Percentiles rank a stretch among this genome's conserved stretches.
Conservation (phyloP, 352 stramenopile species). For the Pythium chondricola region DNA sequence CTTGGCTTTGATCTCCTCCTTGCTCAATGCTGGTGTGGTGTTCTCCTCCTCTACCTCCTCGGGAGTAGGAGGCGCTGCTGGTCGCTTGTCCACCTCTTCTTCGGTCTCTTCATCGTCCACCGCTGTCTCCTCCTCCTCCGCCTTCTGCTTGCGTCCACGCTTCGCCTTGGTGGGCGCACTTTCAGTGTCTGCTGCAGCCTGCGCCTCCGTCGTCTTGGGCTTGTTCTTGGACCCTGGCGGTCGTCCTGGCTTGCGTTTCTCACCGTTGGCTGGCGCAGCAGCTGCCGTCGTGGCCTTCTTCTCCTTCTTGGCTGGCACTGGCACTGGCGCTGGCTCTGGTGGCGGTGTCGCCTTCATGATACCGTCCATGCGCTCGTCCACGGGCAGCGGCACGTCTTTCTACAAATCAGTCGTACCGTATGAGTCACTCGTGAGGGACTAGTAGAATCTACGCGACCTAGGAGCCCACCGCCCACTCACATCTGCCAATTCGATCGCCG, state of each 20-base stretch:
- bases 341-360: slow-evolving; percentile 30
- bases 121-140: no score
- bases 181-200: slow-evolving; percentile 7
- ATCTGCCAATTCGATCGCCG: slow-evolving; percentile 62
- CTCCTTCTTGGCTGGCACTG: slow-evolving; percentile 6
- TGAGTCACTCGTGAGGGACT: neutral
- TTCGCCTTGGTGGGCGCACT: slow-evolving; percentile 14
- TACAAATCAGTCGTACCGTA: slow-evolving; percentile 11
- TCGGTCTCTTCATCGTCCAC: slow-evolving; percentile 9
- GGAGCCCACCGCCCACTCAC: no score
- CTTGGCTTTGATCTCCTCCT: slow-evolving; percentile 77
- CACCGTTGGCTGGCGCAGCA: slow-evolving; percentile 6
- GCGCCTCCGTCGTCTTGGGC: slow-evolving; percentile 22
- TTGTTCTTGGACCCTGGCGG: slow-evolving; percentile 35
- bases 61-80: slow-evolving; percentile 11
- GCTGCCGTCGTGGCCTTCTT: slow-evolving; percentile 6
- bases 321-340: slow-evolving; percentile 1
- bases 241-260: slow-evolving; percentile 40
- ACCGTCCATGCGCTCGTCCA: slow-evolving; percentile 47
- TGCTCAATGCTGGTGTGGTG: slow-evolving; percentile 33
- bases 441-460: no score
- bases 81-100: slow-evolving; percentile 8
- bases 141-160: slow-evolving; percentile 19
- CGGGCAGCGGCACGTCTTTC: slow-evolving; percentile 52
- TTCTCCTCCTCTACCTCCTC: slow-evolving; percentile 39